Conservation (phyloP, 768 basidiomycete species). For the Mycena amicta region DNA sequence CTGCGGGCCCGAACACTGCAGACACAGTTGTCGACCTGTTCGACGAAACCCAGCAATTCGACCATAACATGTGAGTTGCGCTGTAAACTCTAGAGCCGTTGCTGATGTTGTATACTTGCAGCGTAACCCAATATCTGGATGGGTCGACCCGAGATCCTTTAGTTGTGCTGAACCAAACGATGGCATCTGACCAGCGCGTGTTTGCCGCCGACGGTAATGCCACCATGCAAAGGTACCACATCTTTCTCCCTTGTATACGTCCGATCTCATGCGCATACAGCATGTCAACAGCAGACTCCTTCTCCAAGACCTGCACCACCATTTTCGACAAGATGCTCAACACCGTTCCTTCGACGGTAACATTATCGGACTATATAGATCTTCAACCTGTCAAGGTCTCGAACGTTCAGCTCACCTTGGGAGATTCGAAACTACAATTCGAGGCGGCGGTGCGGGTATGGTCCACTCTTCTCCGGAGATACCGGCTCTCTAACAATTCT, state of each 20-base stretch:
- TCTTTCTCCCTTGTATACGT: constrained; percentile 2
- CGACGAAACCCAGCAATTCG: constrained; percentile 35
- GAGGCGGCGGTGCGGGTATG: constrained; percentile 19
- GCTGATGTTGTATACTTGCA: no score
- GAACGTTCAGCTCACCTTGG: constrained; percentile 16
- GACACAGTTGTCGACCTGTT: constrained; percentile 37
- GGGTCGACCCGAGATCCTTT: constrained; percentile 42
- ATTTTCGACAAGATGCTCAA: constrained; percentile 27
- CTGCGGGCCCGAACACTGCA: constrained; percentile 32
- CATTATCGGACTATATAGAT: constrained; percentile 22
- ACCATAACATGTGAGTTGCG: constrained; percentile 19
- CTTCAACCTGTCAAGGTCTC: constrained; percentile 20
- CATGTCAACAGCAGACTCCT: constrained; percentile 12
- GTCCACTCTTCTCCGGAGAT: no score
- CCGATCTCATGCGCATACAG: constrained; percentile 24
- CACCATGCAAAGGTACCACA: constrained; percentile 42
- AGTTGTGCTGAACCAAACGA: constrained; percentile 37
- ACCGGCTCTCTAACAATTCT: no score
- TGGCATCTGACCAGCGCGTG: constrained; percentile 42
- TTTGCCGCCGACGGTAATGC: constrained; percentile 42
- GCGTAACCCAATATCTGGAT: constrained; percentile 43
- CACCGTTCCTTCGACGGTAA: constrained; percentile 25
- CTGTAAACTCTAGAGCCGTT: no score
- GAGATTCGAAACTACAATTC: constrained; percentile 14
- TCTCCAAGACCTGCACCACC: constrained; percentile 16